Evolutionary conservation across 2,329 filamentous ascomycete species (phyloP), one percentile per base, ranked within the genome.

Genomic region (Macrophomina phaseolina): DNA sequence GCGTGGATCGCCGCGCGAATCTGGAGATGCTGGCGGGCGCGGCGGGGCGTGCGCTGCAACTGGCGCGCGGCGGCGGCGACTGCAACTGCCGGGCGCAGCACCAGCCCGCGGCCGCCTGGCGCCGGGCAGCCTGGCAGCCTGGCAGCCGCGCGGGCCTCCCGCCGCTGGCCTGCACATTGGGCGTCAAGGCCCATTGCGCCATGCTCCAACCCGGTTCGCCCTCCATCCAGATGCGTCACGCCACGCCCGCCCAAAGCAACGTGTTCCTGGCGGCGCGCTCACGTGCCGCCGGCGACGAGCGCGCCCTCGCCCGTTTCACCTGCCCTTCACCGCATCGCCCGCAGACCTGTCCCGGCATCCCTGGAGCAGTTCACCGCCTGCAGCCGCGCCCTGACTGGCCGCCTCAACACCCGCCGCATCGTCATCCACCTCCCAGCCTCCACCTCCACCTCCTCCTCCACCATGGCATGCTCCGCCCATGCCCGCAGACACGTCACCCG

Each of bases 351-450:
- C 49, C 40, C 36, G 32, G 63, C 64, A 78, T 78, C 76, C 76
- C 76, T 78, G 75, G 70, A 69, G 67, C 71, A 71, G 76, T 79
- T 78, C 76, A 76, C 75, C 76, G 76, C 77, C 71, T 69, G 61
- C 11, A 65, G 53, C 58, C 18, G 55, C 51, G 51, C 71, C 68
- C 45, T 78, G 74, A 77, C 77, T 78, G 74, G 76, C 72, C 73
- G 75, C 76, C 75, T 71, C 69, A 51, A 53, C 34, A 28, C 53
- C 38, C 40, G 28, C 12, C 32, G 28, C 12, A 36, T 61, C 56
- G 42, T 46, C 56, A 16, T 9, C 4, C 36, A 18, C 30, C 51
- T 6, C 16, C 51, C 51, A 53, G 51, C 51, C 30, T 36, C 32
- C 51, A 2, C 48, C 18, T 18, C 18, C 18, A 1, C 18, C 18